Percentiles rank a stretch among this genome's conserved stretches.
phyloP scores from a whole-genome alignment of 2,329 filamentous ascomycete species.

The Karstenula rhodostoma region DNA sequence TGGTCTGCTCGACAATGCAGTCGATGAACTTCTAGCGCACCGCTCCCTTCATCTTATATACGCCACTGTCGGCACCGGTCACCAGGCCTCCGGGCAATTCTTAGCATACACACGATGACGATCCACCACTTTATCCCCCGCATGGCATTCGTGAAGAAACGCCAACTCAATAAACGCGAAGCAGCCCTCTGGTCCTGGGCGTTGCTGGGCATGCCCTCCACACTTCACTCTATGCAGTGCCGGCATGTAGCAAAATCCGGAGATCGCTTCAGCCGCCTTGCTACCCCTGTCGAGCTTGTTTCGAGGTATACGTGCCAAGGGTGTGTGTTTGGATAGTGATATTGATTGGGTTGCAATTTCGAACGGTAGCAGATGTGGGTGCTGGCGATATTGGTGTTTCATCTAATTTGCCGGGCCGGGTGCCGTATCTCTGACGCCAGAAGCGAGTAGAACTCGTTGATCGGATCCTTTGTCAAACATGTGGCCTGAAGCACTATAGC shows the following conservation, averaged over 20 bases:
- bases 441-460: slow-evolving; percentile 5
- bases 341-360: slow-evolving; percentile 24
- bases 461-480: neutral
- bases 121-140: slow-evolving; percentile 26
- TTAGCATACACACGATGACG: slow-evolving; percentile 24
- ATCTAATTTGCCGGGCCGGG: slow-evolving; percentile 35
- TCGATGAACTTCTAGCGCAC: neutral
- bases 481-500: neutral
- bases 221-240: slow-evolving; percentile 21
- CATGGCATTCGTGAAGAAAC: slow-evolving; percentile 27
- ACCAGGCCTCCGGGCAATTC: slow-evolving; percentile 16
- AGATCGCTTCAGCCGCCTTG: slow-evolving; percentile 25
- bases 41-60: slow-evolving; percentile 23
- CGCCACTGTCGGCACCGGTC: neutral
- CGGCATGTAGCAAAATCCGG: slow-evolving; percentile 19
- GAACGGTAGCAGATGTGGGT: slow-evolving; percentile 9
- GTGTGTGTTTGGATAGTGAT: slow-evolving; percentile 14
- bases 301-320: slow-evolving; percentile 15
- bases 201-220: slow-evolving; percentile 29
- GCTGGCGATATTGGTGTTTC: slow-evolving; percentile 21
- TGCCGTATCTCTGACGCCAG: neutral
- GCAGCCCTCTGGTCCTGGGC: slow-evolving; percentile 28
- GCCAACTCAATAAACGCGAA: slow-evolving; percentile 23
- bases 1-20: slow-evolving; percentile 11
- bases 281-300: slow-evolving; percentile 20